These are phyloP conservation scores for Colletotrichum caudatum DNA, from an alignment of 2,329 filamentous ascomycete genomes.

Conservation along the genomic window DNA sequence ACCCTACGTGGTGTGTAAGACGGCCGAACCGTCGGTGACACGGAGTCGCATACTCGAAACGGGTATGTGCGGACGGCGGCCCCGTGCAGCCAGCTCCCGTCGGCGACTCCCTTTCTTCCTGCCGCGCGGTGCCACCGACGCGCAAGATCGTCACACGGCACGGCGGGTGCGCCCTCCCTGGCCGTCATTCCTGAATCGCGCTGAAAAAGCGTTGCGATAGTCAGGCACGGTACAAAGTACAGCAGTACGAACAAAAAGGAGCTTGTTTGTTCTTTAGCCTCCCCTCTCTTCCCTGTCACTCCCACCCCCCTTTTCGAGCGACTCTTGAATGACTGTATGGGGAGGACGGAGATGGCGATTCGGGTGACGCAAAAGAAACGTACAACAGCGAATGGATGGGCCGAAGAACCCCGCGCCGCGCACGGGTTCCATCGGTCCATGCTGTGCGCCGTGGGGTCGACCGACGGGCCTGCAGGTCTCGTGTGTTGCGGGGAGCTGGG, in stretches of 20 bases:
- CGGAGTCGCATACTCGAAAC: constrained; percentile 40
- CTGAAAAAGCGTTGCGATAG: not conserved
- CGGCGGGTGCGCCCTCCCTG: constrained; percentile 7
- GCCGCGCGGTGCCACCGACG: constrained; percentile 14
- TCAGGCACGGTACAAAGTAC: not conserved
- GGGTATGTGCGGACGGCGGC: constrained; percentile 11
- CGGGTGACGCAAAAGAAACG: constrained; percentile 9
- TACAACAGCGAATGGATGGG: constrained; percentile 13
- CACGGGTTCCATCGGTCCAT: not conserved
- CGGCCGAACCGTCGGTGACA: constrained; percentile 25
- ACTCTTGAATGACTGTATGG: constrained; percentile 5
- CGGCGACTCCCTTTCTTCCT: constrained; percentile 22
- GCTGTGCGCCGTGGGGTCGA: constrained; percentile 30
- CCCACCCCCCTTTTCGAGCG: not conserved
- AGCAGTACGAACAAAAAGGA: not conserved
- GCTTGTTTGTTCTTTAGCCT: not conserved
- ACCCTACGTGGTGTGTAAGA: not conserved
- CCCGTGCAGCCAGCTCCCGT: constrained; percentile 20
- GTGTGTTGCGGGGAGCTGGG: constrained; percentile 7
- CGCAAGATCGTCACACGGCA: constrained; percentile 23
- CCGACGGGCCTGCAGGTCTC: constrained; percentile 22
- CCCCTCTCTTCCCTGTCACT: not conserved
- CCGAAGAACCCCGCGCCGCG: constrained; percentile 5
- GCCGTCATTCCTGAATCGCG: constrained; percentile 3
- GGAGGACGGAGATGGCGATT: constrained; percentile 16